Conservation (phyloP, 139 green algal genomes). For the Ostreobium quekettii region DNA sequence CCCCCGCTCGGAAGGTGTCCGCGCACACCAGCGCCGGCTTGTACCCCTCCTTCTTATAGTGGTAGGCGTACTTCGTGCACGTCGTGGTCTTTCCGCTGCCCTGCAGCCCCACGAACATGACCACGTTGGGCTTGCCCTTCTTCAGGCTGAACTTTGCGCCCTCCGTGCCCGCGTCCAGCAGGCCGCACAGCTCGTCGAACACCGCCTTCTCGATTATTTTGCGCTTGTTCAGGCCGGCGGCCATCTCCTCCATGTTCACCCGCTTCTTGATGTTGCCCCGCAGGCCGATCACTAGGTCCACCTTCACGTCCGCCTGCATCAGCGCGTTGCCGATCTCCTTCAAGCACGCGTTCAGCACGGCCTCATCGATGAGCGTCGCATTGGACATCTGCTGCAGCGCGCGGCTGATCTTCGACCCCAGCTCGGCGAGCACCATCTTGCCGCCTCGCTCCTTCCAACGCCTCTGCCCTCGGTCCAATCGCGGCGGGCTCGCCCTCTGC, state of each 20-base stretch:
- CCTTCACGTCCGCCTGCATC: conserved; percentile 85
- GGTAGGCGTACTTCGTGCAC: conserved; percentile 93
- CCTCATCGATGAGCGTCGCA: conserved; percentile 79
- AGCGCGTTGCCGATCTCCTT: conserved; percentile 92
- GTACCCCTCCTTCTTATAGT: conserved; percentile 94
- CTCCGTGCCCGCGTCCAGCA: conserved; percentile 67
- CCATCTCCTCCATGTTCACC: conserved; percentile 79
- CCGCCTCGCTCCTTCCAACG: too few species aligned
- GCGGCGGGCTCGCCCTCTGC: too few species aligned
- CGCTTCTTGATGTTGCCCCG: conserved; percentile 83
- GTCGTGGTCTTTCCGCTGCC: conserved; percentile 97
- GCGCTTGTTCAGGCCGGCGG: conserved; percentile 86
- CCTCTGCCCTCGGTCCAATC: too few species aligned
- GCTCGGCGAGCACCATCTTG: conserved; percentile 90
- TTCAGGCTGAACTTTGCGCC: conserved; percentile 48
- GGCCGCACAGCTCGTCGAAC: conserved; percentile 79
- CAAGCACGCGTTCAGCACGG: conserved; percentile 77
- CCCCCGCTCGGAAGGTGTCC: conserved; percentile 94
- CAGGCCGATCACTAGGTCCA: conserved; percentile 67
- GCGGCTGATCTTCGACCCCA: conserved; percentile 72
- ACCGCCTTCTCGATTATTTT: conserved; percentile 90
- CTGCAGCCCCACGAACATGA: conserved; percentile 97
- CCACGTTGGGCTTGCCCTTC: conserved; percentile 78
- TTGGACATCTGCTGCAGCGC: conserved; percentile 70
- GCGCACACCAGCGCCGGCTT: conserved; percentile 95